phyloP scores from a whole-genome alignment of 192 early-diverging fungal species.

The Coemansia erecta region DNA sequence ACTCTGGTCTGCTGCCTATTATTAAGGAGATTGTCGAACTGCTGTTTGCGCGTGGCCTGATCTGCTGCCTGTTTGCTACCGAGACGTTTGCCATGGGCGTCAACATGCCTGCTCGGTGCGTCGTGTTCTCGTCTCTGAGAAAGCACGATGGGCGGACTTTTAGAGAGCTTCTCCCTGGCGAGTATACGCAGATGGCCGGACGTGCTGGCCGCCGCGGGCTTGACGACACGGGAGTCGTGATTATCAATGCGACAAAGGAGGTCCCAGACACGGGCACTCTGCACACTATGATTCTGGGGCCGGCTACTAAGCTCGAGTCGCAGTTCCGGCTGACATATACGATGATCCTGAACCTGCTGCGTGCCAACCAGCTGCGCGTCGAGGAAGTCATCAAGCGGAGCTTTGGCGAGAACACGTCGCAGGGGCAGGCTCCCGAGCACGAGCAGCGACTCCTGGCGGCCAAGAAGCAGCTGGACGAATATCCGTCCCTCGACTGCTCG shows the following conservation, averaged over 20 bases:
- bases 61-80: conserved; percentile 93
- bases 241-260: conserved; percentile 68
- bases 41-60: conserved; percentile 84
- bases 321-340: conserved; percentile 98
- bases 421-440: conserved; percentile 84
- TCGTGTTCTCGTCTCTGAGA: conserved; percentile 86
- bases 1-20: conserved; percentile 93
- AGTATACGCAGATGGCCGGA: conserved; percentile 99
- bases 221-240: conserved; percentile 88
- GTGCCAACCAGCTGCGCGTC: conserved; percentile 90
- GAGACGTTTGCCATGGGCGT: conserved; percentile 99
- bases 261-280: conserved; percentile 62
- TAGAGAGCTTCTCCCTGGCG: conserved; percentile 86
- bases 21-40: conserved; percentile 99
- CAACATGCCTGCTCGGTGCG: conserved; percentile 92
- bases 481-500: conserved; percentile 69
- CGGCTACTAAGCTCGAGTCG: conserved; percentile 85
- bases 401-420: conserved; percentile 90
- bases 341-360: conserved; percentile 96
- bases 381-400: conserved; percentile 98
- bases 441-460: conserved; percentile 68
- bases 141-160: conserved; percentile 93
- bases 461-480: conserved; percentile 58
- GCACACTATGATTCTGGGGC: conserved; percentile 80
- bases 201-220: conserved; percentile 93